Evolutionary conservation across 495 filamentous ascomycete genomes (phyloP).

Genomic region (Cercophora newfieldiana): DNA sequence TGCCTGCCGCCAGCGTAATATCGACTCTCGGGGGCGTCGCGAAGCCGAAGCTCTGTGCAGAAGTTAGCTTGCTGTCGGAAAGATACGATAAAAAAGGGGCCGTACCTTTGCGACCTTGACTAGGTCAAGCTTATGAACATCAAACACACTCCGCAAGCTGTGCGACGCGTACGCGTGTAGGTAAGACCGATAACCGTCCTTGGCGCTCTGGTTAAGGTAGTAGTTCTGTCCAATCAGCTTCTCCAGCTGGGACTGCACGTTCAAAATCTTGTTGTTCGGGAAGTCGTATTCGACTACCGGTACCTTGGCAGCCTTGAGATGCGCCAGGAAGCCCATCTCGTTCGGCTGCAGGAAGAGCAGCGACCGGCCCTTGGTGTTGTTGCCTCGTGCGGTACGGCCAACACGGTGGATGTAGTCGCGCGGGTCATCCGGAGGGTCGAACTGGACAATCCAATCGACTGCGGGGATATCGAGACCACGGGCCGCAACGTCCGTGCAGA

Average conservation of each 20-base stretch:
- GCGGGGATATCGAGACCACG: conserved; percentile 90
- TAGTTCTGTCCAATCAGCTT: conserved; percentile 93
- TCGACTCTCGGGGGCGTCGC: conserved; percentile 85
- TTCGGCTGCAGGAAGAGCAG: conserved; percentile 90
- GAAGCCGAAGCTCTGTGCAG: conserved; percentile 74
- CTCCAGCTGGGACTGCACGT: conserved; percentile 94
- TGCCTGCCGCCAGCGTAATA: conserved; percentile 80
- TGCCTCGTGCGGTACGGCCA: conserved; percentile 87
- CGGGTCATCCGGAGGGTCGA: conserved; percentile 90
- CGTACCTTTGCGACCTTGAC: conserved; percentile 79
- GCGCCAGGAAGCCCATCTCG: conserved; percentile 88
- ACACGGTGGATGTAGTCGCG: conserved; percentile 96
- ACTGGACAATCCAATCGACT: conserved; percentile 95
- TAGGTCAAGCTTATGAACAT: conserved; percentile 90
- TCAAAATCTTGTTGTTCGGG: conserved; percentile 84
- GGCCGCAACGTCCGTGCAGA: conserved; percentile 96
- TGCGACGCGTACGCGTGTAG: conserved; percentile 94
- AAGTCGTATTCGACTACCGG: conserved; percentile 97
- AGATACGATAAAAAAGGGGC: too few relatives aligned
- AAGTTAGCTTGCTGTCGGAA: conserved; percentile 9
- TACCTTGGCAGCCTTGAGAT: conserved; percentile 87
- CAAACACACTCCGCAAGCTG: conserved; percentile 84
- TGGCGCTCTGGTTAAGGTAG: conserved; percentile 84
- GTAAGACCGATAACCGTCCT: conserved; percentile 75
- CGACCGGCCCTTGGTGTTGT: conserved; percentile 77